phyloP scores from a whole-genome alignment of 2,329 filamentous ascomycete genomes.

The Xylariales sp. region DNA sequence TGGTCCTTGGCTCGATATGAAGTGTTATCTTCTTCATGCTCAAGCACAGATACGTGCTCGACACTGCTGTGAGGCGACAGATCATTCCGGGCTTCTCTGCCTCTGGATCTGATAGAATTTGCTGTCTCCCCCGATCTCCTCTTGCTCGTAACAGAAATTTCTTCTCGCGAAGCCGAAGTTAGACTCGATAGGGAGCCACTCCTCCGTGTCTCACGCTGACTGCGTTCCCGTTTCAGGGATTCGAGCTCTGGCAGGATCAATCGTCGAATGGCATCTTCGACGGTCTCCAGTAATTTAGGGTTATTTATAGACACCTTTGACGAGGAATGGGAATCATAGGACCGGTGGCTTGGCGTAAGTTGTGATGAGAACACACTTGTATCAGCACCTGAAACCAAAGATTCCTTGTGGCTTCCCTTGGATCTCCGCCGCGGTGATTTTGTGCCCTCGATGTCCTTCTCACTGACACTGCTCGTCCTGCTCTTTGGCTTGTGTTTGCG shows the following conservation, averaged over 20 bases:
- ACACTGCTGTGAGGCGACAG: conserved; percentile 45
- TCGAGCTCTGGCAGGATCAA: conserved; percentile 89
- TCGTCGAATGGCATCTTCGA: conserved; percentile 87
- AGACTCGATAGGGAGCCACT: conserved; percentile 57
- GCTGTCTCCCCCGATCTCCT: conserved; percentile 47
- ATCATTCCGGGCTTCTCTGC: conserved; percentile 52
- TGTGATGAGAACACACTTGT: conserved; percentile 52
- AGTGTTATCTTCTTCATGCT: conserved; percentile 39
- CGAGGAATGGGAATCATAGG: conserved; percentile 52
- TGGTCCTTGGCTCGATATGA: conserved; percentile 39
- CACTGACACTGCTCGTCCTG: conserved; percentile 44
- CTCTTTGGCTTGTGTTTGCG: conserved; percentile 46
- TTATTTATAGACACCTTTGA: conserved; percentile 78
- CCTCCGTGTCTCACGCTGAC: conserved; percentile 60
- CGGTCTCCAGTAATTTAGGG: conserved; percentile 81
- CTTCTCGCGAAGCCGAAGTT: conserved; percentile 50
- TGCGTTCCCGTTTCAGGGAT: conserved; percentile 85
- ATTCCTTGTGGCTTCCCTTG: conserved; percentile 48
- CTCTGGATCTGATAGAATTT: conserved; percentile 45
- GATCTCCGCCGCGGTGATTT: conserved; percentile 44
- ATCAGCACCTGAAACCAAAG: conserved; percentile 47
- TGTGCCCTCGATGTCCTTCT: conserved; percentile 41
- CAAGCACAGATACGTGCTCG: conserved; percentile 43
- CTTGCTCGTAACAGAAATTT: conserved; percentile 47
- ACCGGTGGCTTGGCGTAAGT: conserved; percentile 50